Conservation (phyloP, 176 grass and related monocot species). For the Triticum turgidum region DNA sequence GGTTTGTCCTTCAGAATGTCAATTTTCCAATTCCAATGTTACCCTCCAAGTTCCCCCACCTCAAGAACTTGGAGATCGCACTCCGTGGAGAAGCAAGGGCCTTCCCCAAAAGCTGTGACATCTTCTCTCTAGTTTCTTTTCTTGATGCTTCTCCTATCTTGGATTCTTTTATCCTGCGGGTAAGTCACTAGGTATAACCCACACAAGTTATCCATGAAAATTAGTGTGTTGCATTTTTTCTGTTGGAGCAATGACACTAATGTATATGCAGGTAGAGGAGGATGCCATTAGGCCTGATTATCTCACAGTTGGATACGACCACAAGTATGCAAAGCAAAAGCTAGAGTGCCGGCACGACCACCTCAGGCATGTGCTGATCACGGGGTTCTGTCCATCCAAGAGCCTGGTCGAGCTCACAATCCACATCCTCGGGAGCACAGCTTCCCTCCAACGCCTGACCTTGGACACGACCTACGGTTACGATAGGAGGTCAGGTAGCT, state of each 20-base stretch:
- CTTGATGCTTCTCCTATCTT: too few species aligned
- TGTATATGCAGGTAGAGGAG: neutral
- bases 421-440: neutral
- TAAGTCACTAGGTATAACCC: neutral
- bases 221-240: neutral
- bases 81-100: neutral
- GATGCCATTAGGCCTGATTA: neutral
- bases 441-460: neutral
- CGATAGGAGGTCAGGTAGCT: neutral
- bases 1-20: neutral
- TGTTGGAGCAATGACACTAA: neutral
- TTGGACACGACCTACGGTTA: neutral
- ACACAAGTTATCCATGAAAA: too few species aligned
- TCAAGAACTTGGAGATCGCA: neutral
- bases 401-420: neutral
- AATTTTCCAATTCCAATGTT: neutral
- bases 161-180: neutral
- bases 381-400: neutral
- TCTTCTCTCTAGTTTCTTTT: too few species aligned
- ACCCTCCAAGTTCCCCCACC: neutral
- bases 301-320: neutral
- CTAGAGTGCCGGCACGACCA: neutral
- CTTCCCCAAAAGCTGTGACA: neutral
- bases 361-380: neutral
- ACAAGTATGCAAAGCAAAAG: neutral